Conservation (phyloP, 768 basidiomycete species). For the Russula brevipes region DNA sequence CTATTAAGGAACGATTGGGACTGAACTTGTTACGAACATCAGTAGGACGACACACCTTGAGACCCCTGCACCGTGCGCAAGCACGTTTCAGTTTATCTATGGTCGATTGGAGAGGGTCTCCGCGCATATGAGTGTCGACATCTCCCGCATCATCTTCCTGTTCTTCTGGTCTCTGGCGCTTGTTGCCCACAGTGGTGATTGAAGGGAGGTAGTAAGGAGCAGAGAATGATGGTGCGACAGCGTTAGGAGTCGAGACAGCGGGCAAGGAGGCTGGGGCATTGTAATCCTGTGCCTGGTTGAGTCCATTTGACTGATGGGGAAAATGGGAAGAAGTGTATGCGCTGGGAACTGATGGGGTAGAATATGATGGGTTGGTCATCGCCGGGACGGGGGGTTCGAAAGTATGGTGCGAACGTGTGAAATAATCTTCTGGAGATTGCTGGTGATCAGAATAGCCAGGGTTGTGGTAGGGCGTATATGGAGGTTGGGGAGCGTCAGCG, state of each 20-base stretch:
- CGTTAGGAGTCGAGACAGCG: not conserved
- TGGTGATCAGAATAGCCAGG: slow-evolving; percentile 10
- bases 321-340: slow-evolving; percentile 2
- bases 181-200: slow-evolving; percentile 7
- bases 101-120: not conserved
- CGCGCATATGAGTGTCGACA: not conserved
- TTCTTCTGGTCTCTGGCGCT: slow-evolving; percentile 22
- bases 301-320: slow-evolving; percentile 5
- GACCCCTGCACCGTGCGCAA: slow-evolving; percentile 25
- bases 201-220: not conserved
- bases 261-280: not conserved
- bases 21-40: not conserved
- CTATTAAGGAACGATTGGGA: slow-evolving; percentile 32
- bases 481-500: not conserved
- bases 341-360: not conserved
- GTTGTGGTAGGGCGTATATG: slow-evolving; percentile 8
- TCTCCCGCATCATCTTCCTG: slow-evolving; percentile 18
- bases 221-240: not conserved
- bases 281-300: not conserved
- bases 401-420: not conserved
- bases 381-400: not conserved
- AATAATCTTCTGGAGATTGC: slow-evolving; percentile 6
- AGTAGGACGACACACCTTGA: slow-evolving; percentile 16
- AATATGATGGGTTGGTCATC: not conserved
- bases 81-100: slow-evolving; percentile 24